phyloP scores from a whole-genome alignment of 2,329 filamentous ascomycete genomes.

The Cladosporium sp. region DNA sequence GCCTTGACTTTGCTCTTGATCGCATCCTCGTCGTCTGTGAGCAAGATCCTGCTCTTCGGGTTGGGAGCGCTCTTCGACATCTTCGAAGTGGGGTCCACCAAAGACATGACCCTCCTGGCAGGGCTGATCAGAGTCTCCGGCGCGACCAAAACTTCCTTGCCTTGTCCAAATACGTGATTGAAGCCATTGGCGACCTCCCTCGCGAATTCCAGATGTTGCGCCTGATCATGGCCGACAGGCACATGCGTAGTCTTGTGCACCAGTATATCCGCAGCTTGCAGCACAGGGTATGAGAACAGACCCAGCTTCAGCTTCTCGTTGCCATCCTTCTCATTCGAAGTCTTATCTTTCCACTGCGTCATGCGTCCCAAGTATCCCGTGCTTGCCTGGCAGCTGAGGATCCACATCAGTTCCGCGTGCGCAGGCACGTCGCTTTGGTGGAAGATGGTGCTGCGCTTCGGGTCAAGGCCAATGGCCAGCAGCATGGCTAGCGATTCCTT shows the following conservation, averaged over 20 bases:
- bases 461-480: constrained; percentile 80
- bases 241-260: constrained; percentile 90
- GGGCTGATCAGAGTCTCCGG: constrained; percentile 78
- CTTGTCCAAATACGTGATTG: constrained; percentile 68
- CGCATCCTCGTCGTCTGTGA: constrained; percentile 68
- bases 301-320: constrained; percentile 70
- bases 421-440: constrained; percentile 67
- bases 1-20: constrained; percentile 70
- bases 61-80: constrained; percentile 91
- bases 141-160: constrained; percentile 56
- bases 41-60: constrained; percentile 73
- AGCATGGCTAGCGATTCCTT: constrained; percentile 77
- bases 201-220: constrained; percentile 90
- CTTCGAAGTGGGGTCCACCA: constrained; percentile 74
- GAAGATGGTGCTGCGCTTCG: constrained; percentile 76
- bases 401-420: constrained; percentile 95
- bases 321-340: constrained; percentile 45
- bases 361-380: constrained; percentile 96
- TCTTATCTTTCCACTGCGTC: constrained; percentile 92
- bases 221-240: constrained; percentile 93
- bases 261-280: constrained; percentile 92
- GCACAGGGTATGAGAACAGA: constrained; percentile 91
- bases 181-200: constrained; percentile 84
- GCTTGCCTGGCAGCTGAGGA: constrained; percentile 85
- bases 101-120: constrained; percentile 84